Percentiles rank a stretch among this genome's conserved stretches.
Conservation (phyloP, 371 early-diverging fungal genomes). For the Rhizopus microsporus region DNA sequence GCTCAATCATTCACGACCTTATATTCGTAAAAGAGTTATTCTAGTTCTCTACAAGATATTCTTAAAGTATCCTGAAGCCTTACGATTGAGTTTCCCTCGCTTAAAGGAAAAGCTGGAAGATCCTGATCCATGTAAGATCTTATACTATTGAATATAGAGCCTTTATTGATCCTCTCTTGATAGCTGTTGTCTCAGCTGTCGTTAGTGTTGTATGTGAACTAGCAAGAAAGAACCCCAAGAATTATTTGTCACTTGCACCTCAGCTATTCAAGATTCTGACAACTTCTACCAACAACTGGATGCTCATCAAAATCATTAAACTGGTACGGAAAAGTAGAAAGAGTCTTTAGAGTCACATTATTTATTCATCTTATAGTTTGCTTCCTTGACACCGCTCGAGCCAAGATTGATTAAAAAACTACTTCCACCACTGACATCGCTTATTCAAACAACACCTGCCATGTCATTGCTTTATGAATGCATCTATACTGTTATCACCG, state of each 20-base stretch:
- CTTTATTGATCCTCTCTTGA: background rate
- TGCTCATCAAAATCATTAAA: constrained; percentile 97
- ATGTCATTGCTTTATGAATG: constrained; percentile 96
- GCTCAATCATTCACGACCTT: constrained; percentile 88
- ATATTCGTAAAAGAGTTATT: constrained; percentile 90
- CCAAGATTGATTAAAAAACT: constrained; percentile 92
- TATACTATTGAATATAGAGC: background rate
- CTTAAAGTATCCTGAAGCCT: constrained; percentile 86
- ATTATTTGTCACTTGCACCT: constrained; percentile 92
- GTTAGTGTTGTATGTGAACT: constrained; percentile 96
- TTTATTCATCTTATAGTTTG: constrained; percentile 64
- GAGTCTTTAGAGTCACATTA: background rate
- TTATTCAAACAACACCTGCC: constrained; percentile 88
- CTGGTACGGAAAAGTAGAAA: constrained; percentile 55
- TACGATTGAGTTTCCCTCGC: constrained; percentile 82
- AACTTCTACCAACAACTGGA: constrained; percentile 93
- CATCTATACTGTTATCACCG: constrained; percentile 89
- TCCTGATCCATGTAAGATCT: constrained; percentile 79
- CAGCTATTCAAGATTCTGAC: constrained; percentile 89
- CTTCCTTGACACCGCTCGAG: constrained; percentile 88
- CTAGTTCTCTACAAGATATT: constrained; percentile 89
- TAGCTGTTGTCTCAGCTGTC: constrained; percentile 89
- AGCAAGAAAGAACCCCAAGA: constrained; percentile 86
- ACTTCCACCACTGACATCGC: constrained; percentile 76
- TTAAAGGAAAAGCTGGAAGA: constrained; percentile 92